These are phyloP conservation scores for Penicillium crustosum DNA, from an alignment of 2,329 filamentous ascomycete species.

Conservation along the genomic window DNA sequence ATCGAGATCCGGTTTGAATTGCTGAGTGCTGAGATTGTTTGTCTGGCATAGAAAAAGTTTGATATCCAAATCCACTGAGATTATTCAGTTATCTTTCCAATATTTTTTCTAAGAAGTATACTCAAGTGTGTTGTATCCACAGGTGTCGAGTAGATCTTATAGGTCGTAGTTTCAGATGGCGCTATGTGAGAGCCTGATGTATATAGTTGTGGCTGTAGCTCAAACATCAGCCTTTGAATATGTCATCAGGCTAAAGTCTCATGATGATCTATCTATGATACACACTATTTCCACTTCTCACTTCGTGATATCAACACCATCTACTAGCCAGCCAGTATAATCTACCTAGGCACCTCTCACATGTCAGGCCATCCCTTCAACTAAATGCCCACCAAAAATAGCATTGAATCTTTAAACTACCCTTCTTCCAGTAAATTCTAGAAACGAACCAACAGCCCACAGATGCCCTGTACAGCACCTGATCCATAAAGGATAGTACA, in stretches of 20 bases:
- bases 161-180: background rate
- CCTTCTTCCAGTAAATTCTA: background rate
- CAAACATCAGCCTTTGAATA: background rate
- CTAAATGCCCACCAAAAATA: background rate
- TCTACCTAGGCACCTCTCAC: background rate
- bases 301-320: background rate
- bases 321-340: background rate
- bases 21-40: background rate
- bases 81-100: background rate
- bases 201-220: background rate
- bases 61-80: conserved; percentile 3
- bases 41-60: conserved; percentile 3
- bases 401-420: background rate
- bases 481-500: background rate
- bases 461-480: background rate
- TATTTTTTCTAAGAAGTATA: background rate
- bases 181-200: background rate
- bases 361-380: background rate
- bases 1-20: background rate
- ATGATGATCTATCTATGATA: background rate
- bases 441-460: background rate
- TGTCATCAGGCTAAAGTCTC: background rate
- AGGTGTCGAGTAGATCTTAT: background rate
- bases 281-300: background rate
- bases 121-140: background rate